phyloP scores from a whole-genome alignment of 495 filamentous ascomycete species.

The Aspergillus funiculosus region DNA sequence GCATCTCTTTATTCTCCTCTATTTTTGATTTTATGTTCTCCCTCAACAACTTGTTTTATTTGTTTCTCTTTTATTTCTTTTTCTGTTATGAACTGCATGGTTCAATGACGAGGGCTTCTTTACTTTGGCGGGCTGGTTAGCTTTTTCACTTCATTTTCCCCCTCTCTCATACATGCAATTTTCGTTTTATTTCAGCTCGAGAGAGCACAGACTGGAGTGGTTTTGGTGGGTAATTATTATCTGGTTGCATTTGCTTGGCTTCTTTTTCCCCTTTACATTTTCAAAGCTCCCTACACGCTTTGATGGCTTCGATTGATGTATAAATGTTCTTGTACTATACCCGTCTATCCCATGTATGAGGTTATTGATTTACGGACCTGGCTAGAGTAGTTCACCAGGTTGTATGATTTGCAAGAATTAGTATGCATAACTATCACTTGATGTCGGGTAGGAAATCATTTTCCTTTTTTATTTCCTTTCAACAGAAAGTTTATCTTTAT shows the following conservation, averaged over 20 bases:
- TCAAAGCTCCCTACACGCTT: neutral
- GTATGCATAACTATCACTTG: too few species aligned
- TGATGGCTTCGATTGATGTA: slow-evolving; percentile 7
- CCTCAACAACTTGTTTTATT: slow-evolving; percentile 12
- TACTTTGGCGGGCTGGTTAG: slow-evolving; percentile 14
- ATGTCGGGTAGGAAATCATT: too few species aligned
- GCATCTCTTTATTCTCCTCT: slow-evolving; percentile 20
- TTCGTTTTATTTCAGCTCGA: neutral
- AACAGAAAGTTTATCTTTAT: too few species aligned
- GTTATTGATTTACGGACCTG: too few species aligned
- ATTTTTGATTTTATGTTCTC: slow-evolving; percentile 13
- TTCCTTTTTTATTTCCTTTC: too few species aligned
- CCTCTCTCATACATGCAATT: too few species aligned
- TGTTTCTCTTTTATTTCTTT: slow-evolving; percentile 4
- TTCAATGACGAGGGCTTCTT: slow-evolving; percentile 3
- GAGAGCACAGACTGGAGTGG: neutral
- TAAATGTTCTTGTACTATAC: slow-evolving; percentile 9
- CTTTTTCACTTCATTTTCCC: neutral
- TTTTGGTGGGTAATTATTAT: slow-evolving; percentile 2
- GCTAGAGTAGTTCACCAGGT: too few species aligned
- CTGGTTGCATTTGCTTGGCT: slow-evolving; percentile 4
- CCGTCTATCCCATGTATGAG: slow-evolving; percentile 5
- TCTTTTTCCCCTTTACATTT: slow-evolving; percentile 1
- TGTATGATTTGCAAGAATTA: too few species aligned
- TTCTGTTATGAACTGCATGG: neutral